Conservation (phyloP, 495 filamentous ascomycete species). For the Terfezia claveryi region DNA sequence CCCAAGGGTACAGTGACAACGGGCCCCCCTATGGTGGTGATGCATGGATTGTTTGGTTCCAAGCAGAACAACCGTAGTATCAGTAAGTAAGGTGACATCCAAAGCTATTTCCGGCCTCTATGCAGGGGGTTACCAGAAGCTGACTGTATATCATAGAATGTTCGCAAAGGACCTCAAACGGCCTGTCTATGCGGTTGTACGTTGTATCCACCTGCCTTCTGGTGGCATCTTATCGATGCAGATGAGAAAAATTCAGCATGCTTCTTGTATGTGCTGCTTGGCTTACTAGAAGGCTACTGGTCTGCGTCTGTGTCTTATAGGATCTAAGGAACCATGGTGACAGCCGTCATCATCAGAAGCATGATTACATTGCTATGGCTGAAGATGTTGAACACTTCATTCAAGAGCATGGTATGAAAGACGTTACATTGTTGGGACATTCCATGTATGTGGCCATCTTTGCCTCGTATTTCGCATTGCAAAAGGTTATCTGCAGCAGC, state of each 20-base stretch:
- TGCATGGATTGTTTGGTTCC: conserved; percentile 89
- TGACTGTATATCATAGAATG: conserved; percentile 28
- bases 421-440: conserved; percentile 68
- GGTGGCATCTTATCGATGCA: too few relatives aligned
- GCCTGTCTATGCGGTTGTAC: conserved; percentile 35
- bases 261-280: too few relatives aligned
- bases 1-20: neutral
- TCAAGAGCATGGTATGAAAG: conserved; percentile 40
- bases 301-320: too few relatives aligned
- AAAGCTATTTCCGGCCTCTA: neutral
- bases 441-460: conserved; percentile 46
- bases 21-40: conserved; percentile 52
- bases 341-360: too few relatives aligned
- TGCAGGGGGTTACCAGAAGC: neutral
- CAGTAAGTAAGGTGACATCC: conserved; percentile 53
- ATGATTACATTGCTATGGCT: too few relatives aligned
- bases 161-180: conserved; percentile 64
- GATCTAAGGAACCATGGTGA: too few relatives aligned
- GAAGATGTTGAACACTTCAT: conserved; percentile 58
- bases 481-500: neutral
- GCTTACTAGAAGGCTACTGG: too few relatives aligned
- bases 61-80: conserved; percentile 92
- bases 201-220: neutral
- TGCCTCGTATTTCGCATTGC: too few relatives aligned
- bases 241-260: too few relatives aligned